A percentile compares a stretch with the other conserved stretches of the same genome.
These are phyloP conservation scores for Penicillium brevicompactum DNA, from an alignment of 2,329 filamentous ascomycete species.

Conservation along the genomic window DNA sequence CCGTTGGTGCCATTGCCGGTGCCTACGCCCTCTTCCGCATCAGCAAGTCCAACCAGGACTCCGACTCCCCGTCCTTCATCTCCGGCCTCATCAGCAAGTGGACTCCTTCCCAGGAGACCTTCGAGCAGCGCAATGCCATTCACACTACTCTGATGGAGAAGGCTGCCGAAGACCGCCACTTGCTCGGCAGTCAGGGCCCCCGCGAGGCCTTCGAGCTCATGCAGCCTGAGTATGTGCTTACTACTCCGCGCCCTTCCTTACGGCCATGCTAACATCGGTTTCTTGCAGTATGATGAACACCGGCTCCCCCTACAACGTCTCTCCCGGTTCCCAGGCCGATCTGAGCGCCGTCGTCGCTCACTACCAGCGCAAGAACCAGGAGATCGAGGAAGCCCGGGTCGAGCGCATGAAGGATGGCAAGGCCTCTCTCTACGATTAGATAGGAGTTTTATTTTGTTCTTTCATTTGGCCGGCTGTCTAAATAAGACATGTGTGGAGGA, in stretches of 20 bases:
- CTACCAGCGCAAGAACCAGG: slow-evolving; percentile 61
- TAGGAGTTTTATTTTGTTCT: slow-evolving; percentile 21
- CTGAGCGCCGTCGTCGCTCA: slow-evolving; percentile 63
- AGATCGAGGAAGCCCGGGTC: slow-evolving; percentile 60
- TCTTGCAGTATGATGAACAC: slow-evolving; percentile 60
- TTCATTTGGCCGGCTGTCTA: slow-evolving; percentile 20
- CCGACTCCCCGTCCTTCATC: slow-evolving; percentile 43
- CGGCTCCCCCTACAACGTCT: slow-evolving; percentile 65
- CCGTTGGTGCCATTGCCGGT: slow-evolving; percentile 45
- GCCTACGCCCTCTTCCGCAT: slow-evolving; percentile 47
- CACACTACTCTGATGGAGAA: slow-evolving; percentile 64
- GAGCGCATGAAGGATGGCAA: slow-evolving; percentile 48
- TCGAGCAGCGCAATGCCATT: slow-evolving; percentile 59
- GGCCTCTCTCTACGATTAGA: slow-evolving; percentile 47
- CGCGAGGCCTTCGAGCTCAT: slow-evolving; percentile 56
- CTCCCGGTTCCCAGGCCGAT: slow-evolving; percentile 62
- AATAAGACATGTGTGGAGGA: slow-evolving; percentile 26
- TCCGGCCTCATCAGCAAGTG: slow-evolving; percentile 58
- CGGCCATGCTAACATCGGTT: background rate
- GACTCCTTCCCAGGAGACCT: slow-evolving; percentile 55
- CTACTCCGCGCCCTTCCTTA: background rate
- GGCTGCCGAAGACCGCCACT: slow-evolving; percentile 63
- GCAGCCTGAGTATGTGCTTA: slow-evolving; percentile 64
- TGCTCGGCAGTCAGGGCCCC: slow-evolving; percentile 54
- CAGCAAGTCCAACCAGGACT: slow-evolving; percentile 40